These are phyloP conservation scores for Candida wancherniae DNA, from an alignment of 805 yeast genomes.

Conservation along the genomic window DNA sequence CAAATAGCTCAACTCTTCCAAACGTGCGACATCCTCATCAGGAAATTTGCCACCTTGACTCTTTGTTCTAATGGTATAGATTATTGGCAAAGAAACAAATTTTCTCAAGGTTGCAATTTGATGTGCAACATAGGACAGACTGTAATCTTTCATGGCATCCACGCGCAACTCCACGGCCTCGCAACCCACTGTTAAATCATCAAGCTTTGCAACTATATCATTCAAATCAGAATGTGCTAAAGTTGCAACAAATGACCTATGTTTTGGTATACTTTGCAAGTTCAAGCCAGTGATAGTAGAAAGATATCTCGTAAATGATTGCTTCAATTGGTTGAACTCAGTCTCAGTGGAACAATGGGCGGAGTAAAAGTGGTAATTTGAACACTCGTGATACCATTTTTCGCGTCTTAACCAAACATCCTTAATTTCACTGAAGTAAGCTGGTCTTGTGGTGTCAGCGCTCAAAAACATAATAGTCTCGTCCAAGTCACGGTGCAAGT, in stretches of 20 bases:
- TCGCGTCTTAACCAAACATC: conserved; percentile 85
- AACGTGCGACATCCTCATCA: conserved; percentile 45
- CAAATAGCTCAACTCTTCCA: conserved; percentile 48
- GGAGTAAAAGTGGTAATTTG: conserved; percentile 73
- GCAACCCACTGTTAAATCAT: conserved; percentile 59
- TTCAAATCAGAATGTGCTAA: conserved; percentile 63
- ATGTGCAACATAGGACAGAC: conserved; percentile 56
- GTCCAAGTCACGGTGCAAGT: conserved; percentile 81
- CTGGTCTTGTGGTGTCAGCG: conserved; percentile 82
- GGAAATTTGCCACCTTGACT: conserved; percentile 83
- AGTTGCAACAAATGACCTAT: conserved; percentile 66
- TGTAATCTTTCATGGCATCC: conserved; percentile 55
- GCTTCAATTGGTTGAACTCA: conserved; percentile 55
- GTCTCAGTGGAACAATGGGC: conserved; percentile 56
- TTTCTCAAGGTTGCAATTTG: conserved; percentile 70
- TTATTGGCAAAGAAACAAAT: conserved; percentile 63
- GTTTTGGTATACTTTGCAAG: conserved; percentile 34
- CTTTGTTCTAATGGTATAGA: conserved; percentile 73
- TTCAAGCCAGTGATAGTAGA: conserved; percentile 56
- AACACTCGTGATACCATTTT: conserved; percentile 71
- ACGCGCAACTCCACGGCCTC: conserved; percentile 82
- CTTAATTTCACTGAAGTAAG: conserved; percentile 72
- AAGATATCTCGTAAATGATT: conserved; percentile 55
- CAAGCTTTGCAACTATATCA: conserved; percentile 41
- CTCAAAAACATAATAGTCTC: conserved; percentile 72